Base-by-base conservation (phyloP, 2,329 filamentous ascomycete species). In the Hypoxylon sp. region DNA sequence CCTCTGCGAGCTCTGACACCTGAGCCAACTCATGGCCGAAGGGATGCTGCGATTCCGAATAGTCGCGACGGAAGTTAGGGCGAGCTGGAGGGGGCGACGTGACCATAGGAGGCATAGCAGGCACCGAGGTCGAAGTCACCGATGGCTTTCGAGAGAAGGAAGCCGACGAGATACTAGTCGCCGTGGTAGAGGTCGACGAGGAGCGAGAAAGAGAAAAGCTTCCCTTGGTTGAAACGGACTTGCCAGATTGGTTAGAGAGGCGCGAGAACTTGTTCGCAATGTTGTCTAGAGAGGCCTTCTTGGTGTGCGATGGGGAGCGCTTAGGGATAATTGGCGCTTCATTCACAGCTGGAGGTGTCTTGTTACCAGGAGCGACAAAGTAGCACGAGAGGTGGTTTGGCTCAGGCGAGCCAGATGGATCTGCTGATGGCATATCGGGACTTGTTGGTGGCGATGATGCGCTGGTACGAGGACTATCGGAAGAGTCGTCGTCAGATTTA, bases 21-120 rank as follows among this genome's bases (percentile, higher is more conserved):
- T 98, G 91, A 60, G 93, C 93, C 55, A 98, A 83, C 79, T 99
- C 96, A 52, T 91, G 89, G 55, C 93, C 93, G 73, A 98, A 98
- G 0, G 95, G 95, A 77, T 82, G 81, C 58, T 79, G 78, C 36
- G 66, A 61, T 68, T 73, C 70, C 11, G 61, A 32, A 51, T 54
- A 58, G 40, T 75, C 70, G 64, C 71, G 73, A 61, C 65, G 73
- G 67, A 67, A 73, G 72, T 61, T 62, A 32, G 70, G 63, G 50
- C 70, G 52, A 77, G 60, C 50, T 16, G 70, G 59, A n/a, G 71
- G 67, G 38, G 72, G 65, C 75, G 72, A 77, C 70, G 75, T 69
- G 26, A 78, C 68, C 52, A 75, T 71, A 57, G 75, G 75, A 50
- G 76, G 68, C 28, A 76, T 64, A 12, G 78, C 77, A 45, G 76